These are phyloP conservation scores for Tetrahymena elliotti DNA, from an alignment of 73 alveolate species.

Conservation along the genomic window DNA sequence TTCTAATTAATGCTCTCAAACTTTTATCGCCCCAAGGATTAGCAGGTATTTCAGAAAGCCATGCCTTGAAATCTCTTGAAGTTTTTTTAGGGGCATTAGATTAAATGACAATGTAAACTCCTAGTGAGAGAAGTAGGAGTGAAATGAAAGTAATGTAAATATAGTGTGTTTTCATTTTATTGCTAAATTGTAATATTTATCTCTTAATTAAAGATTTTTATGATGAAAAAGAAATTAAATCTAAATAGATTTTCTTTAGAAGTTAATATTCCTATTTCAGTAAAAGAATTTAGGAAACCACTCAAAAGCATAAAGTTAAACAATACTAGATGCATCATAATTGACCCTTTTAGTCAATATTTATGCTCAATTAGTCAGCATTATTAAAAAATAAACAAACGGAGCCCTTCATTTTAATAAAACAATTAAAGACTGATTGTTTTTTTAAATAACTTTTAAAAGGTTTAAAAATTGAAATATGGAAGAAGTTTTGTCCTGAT, in stretches of 20 bases:
- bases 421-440: too few relatives aligned
- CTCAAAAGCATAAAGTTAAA: background rate
- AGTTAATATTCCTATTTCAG: background rate
- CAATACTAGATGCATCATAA: background rate
- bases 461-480: too few relatives aligned
- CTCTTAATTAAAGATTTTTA: too few relatives aligned
- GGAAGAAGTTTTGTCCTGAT: too few relatives aligned
- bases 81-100: background rate
- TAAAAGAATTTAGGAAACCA: background rate
- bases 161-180: background rate
- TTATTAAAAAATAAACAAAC: too few relatives aligned
- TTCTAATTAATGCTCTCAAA: background rate
- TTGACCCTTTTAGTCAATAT: background rate
- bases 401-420: too few relatives aligned
- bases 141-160: background rate
- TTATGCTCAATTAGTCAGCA: too few relatives aligned
- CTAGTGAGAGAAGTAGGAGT: background rate
- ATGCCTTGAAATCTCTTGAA: background rate
- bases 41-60: background rate
- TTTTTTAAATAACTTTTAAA: too few relatives aligned
- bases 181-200: background rate
- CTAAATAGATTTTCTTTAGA: background rate
- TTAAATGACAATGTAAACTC: background rate
- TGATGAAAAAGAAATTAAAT: too few relatives aligned
- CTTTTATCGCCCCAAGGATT: background rate